Conservation (phyloP, 345 rosid species). For the Brassica carinata region DNA sequence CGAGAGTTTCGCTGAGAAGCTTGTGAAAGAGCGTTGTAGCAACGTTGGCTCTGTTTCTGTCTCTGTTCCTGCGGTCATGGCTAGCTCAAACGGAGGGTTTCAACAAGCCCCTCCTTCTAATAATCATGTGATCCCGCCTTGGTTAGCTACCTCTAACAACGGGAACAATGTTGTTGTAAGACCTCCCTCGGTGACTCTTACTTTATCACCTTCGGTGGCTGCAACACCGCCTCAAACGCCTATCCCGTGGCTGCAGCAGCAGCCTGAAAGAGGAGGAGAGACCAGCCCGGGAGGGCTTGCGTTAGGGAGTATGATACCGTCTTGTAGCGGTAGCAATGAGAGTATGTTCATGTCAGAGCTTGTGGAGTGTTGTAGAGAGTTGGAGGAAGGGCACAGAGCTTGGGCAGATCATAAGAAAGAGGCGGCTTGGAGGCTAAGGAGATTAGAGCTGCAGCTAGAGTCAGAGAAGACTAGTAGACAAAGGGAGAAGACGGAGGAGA, state of each 20-base stretch:
- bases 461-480: slow-evolving; percentile 77
- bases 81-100: slow-evolving; percentile 70
- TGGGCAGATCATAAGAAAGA: slow-evolving; percentile 91
- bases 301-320: slow-evolving; percentile 50
- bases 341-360: slow-evolving; percentile 62
- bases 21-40: slow-evolving; percentile 64
- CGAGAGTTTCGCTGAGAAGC: slow-evolving; percentile 92
- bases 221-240: slow-evolving; percentile 65
- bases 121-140: slow-evolving; percentile 65
- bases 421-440: slow-evolving; percentile 89
- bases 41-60: slow-evolving; percentile 29
- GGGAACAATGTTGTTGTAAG: slow-evolving; percentile 45
- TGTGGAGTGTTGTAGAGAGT: slow-evolving; percentile 84
- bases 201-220: slow-evolving; percentile 74
- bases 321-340: slow-evolving; percentile 50
- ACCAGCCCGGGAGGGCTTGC: slow-evolving; percentile 47
- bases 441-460: slow-evolving; percentile 91
- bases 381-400: slow-evolving; percentile 88
- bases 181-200: slow-evolving; percentile 83
- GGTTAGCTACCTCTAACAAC: slow-evolving; percentile 83
- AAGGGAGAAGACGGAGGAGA: slow-evolving; percentile 89
- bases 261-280: slow-evolving; percentile 49
- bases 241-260: slow-evolving; percentile 87
- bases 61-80: slow-evolving; percentile 52
- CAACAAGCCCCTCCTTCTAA: slow-evolving; percentile 45